Evolutionary conservation across 108 stramenopile species (phyloP).

Genomic region (Bacterosira constricta): DNA sequence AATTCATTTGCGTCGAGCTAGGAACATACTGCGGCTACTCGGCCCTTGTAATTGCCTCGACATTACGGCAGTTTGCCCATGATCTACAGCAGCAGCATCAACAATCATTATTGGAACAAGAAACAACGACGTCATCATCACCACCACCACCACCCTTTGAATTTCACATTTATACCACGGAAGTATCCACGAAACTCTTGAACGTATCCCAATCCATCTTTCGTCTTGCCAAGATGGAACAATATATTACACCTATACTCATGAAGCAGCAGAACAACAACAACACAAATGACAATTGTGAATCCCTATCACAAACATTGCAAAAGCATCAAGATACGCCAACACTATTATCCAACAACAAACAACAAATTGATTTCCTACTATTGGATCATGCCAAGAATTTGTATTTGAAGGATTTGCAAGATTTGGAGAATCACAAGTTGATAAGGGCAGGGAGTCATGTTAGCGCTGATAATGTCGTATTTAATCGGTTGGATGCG

Average conservation of each 20-base stretch:
- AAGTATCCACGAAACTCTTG: constrained; percentile 27
- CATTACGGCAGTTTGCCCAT: constrained; percentile 16
- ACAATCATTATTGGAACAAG: too few relatives aligned
- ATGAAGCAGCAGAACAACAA: constrained; percentile 7
- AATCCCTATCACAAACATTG: neutral
- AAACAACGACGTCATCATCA: neutral
- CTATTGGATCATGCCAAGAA: constrained; percentile 91
- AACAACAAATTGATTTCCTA: constrained; percentile 77
- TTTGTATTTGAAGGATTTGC: constrained; percentile 73
- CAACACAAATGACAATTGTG: neutral
- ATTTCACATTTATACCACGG: constrained; percentile 38
- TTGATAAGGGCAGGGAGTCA: constrained; percentile 49
- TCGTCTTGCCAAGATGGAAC: constrained; percentile 37
- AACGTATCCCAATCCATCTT: constrained; percentile 36
- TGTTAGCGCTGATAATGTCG: constrained; percentile 90
- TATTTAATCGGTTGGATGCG: constrained; percentile 69
- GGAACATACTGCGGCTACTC: constrained; percentile 93
- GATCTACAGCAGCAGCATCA: constrained; percentile 1
- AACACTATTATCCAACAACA: too few relatives aligned
- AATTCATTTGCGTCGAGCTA: constrained; percentile 66
- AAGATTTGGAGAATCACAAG: constrained; percentile 48
- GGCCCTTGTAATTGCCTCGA: constrained; percentile 52
- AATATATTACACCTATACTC: constrained; percentile 33
- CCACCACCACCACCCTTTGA: constrained; percentile 6
- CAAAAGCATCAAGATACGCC: neutral